Evolutionary conservation across 805 yeast species (phyloP).

Genomic region (Yamadazyma endophytica): DNA sequence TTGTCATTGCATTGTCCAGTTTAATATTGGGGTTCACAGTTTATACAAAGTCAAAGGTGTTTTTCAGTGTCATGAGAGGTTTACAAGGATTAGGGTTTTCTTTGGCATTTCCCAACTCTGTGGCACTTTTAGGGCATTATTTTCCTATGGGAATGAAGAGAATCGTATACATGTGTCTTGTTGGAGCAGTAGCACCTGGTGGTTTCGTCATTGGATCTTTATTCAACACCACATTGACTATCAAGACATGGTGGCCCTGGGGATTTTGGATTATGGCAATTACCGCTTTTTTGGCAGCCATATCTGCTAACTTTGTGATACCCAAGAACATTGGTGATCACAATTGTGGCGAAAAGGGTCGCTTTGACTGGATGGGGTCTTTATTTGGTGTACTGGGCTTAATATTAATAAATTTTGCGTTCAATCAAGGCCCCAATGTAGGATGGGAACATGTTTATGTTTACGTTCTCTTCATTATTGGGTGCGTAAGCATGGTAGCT

Average conservation of each 20-base stretch:
- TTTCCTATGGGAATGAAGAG: conserved; percentile 22
- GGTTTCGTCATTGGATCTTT: conserved; percentile 29
- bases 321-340: conserved; percentile 23
- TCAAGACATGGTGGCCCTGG: conserved; percentile 34
- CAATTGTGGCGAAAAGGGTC: conserved; percentile 6
- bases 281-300: conserved; percentile 12
- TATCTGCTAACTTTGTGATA: conserved; percentile 19
- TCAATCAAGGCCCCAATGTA: conserved; percentile 73
- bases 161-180: conserved; percentile 21
- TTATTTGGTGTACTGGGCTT: conserved; percentile 57
- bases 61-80: conserved; percentile 27
- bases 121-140: conserved; percentile 27
- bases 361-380: conserved; percentile 30
- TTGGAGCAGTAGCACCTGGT: conserved; percentile 32
- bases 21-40: conserved; percentile 24
- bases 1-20: conserved; percentile 19
- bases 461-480: conserved; percentile 52
- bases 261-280: conserved; percentile 26
- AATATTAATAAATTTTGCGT: conserved; percentile 61
- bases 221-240: conserved; percentile 21
- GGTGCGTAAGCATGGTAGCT: conserved; percentile 33
- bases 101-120: conserved; percentile 29
- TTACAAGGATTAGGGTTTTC: conserved; percentile 35
- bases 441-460: conserved; percentile 67
- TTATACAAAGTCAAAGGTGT: conserved; percentile 17